Percentiles rank a stretch among this genome's conserved stretches.
Conservation (phyloP, 768 basidiomycete species). For the Pleurotus salmoneostramineus region DNA sequence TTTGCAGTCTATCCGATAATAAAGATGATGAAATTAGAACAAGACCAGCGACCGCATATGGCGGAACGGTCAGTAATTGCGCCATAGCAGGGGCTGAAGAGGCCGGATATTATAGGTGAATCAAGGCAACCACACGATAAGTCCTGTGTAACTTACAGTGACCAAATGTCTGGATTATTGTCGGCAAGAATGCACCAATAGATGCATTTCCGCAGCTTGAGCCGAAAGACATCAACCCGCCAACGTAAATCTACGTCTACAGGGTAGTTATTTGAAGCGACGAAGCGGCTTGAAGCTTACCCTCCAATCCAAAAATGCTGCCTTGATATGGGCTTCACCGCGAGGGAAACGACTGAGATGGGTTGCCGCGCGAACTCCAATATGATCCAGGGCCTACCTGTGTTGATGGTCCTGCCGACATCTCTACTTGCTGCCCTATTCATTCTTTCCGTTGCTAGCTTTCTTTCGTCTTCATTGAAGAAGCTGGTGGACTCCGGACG, state of each 20-base stretch:
- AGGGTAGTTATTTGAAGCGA: not conserved
- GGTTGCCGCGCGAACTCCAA: too few relatives aligned
- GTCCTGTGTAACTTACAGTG: constrained; percentile 68
- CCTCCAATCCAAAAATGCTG: constrained; percentile 73
- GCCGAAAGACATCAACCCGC: constrained; percentile 75
- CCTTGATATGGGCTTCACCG: constrained; percentile 52
- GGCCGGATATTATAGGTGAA: too few relatives aligned
- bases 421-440: constrained; percentile 66
- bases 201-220: constrained; percentile 73
- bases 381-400: constrained; percentile 34
- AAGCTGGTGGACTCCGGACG: constrained; percentile 67
- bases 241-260: constrained; percentile 48
- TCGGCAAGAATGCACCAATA: constrained; percentile 79
- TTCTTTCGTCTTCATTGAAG: constrained; percentile 49
- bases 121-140: too few relatives aligned
- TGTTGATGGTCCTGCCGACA: constrained; percentile 58
- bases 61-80: constrained; percentile 77
- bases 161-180: constrained; percentile 72
- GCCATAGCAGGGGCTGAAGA: constrained; percentile 56
- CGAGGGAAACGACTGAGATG: too few relatives aligned
- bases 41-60: constrained; percentile 68
- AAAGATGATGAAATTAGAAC: constrained; percentile 57
- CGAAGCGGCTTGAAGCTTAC: constrained; percentile 32
- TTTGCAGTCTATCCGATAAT: constrained; percentile 63
- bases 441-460: constrained; percentile 63